phyloP scores from a whole-genome alignment of 164 flowering plant genomes.

The Berberis thunbergii region DNA sequence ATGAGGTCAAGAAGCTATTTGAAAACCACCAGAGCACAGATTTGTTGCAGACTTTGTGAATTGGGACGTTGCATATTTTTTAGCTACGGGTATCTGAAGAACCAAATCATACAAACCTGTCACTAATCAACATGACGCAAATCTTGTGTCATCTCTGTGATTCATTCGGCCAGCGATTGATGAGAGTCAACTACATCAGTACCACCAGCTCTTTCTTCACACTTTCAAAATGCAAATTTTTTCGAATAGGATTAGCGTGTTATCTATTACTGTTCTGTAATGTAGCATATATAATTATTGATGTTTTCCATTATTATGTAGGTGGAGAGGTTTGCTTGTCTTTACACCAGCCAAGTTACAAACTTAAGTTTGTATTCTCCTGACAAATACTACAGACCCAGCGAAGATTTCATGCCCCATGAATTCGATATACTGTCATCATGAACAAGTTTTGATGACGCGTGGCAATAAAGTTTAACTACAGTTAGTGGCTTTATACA shows the following conservation, averaged over 20 bases:
- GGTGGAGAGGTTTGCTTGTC: slow-evolving; percentile 98
- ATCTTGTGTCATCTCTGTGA: too few species aligned
- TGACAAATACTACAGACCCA: slow-evolving; percentile 85
- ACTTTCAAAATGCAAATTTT: background rate
- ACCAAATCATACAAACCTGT: too few species aligned
- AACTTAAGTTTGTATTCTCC: slow-evolving; percentile 84
- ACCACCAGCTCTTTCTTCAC: too few species aligned
- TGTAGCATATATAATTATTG: background rate
- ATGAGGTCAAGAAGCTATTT: background rate
- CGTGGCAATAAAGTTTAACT: too few species aligned
- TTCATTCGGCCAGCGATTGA: too few species aligned
- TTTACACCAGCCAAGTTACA: slow-evolving; percentile 85
- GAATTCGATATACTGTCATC: slow-evolving; percentile 52
- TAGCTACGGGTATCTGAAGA: too few species aligned
- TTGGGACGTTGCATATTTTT: background rate
- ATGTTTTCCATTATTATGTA: slow-evolving; percentile 17
- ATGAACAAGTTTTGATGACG: too few species aligned
- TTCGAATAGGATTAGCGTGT: background rate
- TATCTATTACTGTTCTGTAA: background rate
- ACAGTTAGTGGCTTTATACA: too few species aligned
- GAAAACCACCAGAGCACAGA: background rate
- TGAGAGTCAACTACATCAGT: too few species aligned
- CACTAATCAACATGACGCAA: too few species aligned
- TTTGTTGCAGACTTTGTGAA: background rate
- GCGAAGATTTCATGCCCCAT: slow-evolving; percentile 96